Evolutionary conservation across 202 grass and related monocot genomes (phyloP), one percentile per base, ranked within the genome.

Genomic region (Carex arenaria): DNA sequence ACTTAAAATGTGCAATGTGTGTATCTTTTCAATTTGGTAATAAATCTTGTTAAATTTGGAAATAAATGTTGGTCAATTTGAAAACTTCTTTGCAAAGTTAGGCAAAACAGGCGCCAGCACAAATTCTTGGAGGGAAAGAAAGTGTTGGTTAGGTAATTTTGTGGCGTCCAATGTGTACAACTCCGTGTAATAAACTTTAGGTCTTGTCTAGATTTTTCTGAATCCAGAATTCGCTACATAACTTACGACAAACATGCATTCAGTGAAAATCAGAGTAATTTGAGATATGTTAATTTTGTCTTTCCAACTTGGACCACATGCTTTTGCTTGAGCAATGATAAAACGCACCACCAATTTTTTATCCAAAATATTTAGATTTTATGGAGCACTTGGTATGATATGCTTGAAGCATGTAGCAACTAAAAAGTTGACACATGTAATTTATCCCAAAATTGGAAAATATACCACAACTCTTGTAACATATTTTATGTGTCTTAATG

Each of bases 91-190:
- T 34, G 12, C 49, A 56, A 34, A 32, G 45, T 10, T 15, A 17
- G 36, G 4, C 20, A 64, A 80, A 81, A 67, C 26, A 7, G 14
- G 28, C 43, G 12, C 49, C 61, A 53, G 10, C 36, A 8, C 10
- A 53, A 80, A 64, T 64, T 52, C 63, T 82, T 82, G 80, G 80
- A 82, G 14, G 62, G 26, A 69, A 82, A 67, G 62, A 82, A 56
- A 81, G 18, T 26, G 18, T 12, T 3, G n/a, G 5, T 13, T 15
- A 3, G 38, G 7, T 54, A 52, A 54, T 51, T 67, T 36, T 34
- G 80, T 82, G 26, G 40, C 64, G 5, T 1, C 23, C 40, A n/a
- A 0, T 17, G 23, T 81, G n/a, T 32, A 49, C 1, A n/a, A 65
- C 5, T 53, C 0, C 20, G 10, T 82, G 62, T 6, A 40, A 5